A percentile compares a stretch with the other conserved stretches of the same genome.
phyloP scores from a whole-genome alignment of 176 grass and related monocot species.

The Melocanna baccifera region DNA sequence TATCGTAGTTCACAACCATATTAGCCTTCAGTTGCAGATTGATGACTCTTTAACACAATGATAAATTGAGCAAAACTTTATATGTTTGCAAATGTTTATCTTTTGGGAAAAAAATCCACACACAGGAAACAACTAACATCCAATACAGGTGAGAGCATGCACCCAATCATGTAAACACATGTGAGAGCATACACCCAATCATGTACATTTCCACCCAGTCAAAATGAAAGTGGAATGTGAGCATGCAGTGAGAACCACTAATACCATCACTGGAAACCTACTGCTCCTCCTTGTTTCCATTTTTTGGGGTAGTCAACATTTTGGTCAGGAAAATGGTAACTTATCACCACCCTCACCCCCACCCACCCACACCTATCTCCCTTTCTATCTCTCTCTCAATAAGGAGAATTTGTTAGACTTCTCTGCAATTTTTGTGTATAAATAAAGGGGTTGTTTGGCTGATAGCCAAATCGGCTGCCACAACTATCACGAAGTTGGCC shows the following conservation, averaged over 20 bases:
- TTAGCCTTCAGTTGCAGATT: neutral
- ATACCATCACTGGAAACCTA: no score
- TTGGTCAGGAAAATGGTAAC: no score
- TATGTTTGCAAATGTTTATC: neutral
- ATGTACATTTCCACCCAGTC: neutral
- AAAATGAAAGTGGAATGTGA: neutral
- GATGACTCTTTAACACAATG: neutral
- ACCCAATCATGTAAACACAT: neutral
- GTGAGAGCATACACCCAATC: slow-evolving; percentile 2
- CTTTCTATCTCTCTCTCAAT: neutral
- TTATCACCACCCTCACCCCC: no score
- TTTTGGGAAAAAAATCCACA: neutral
- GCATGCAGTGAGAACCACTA: neutral
- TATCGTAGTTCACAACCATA: neutral
- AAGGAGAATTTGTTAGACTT: neutral
- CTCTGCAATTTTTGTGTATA: neutral
- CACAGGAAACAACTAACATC: neutral
- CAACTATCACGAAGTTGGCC: neutral
- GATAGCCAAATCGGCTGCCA: neutral
- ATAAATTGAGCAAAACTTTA: neutral
- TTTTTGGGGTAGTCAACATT: no score
- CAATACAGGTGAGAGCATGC: neutral
- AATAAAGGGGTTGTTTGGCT: neutral
- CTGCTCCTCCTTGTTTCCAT: no score
- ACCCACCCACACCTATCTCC: no score